Base-by-base conservation (phyloP, 1,139 yeast genomes). In the Suhomyces panamericanus region DNA sequence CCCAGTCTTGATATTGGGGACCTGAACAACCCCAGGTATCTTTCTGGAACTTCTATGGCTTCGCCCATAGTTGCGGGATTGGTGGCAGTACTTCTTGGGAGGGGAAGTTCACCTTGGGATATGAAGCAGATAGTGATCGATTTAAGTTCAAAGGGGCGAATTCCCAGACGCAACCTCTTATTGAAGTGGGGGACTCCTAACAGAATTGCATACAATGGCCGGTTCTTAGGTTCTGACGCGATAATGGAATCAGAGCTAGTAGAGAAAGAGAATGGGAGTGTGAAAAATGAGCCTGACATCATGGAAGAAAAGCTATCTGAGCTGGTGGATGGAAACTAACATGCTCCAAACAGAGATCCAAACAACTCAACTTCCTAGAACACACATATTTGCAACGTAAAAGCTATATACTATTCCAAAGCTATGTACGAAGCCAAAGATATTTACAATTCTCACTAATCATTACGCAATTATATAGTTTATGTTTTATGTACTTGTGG, bases 41-140 rank as follows among this genome's bases (percentile, higher is more conserved):
- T 84, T 49, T 82, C 95, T 1, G 97, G 97, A 0, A 89, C 96
- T 0, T 88, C 96, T 0, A 88, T 88, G 89, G 83, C 96, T 0
- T 75, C 96, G 1, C 96, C 96, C 0, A 73, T 82, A 2, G 86
- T 87, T 6, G 74, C 93, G 0, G 97, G 96, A 0, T 57, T 87
- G 33, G 81, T 76, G 2, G 93, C 91, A 0, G 76, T 81, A 30
- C 62, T 80, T 39, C 64, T 89, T 50, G 82, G 87, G 37, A 67
- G 72, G 51, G 96, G 95, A 0, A 67, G 80, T 4, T 56, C 67
- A 0, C 67, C 76, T 0, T 51, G 50, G 0, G 70, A 73, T 20
- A 68, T 82, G 4, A 72, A 69, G 51, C 54, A 56, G 12, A 66
- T 54, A 34, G 58, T 83, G 35, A 66, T 76, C 13, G 67, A 67